A percentile compares a stretch with the other conserved stretches of the same genome.
These are phyloP conservation scores for Fusarium falciforme DNA, from an alignment of 2,329 filamentous ascomycete species.

Conservation along the genomic window DNA sequence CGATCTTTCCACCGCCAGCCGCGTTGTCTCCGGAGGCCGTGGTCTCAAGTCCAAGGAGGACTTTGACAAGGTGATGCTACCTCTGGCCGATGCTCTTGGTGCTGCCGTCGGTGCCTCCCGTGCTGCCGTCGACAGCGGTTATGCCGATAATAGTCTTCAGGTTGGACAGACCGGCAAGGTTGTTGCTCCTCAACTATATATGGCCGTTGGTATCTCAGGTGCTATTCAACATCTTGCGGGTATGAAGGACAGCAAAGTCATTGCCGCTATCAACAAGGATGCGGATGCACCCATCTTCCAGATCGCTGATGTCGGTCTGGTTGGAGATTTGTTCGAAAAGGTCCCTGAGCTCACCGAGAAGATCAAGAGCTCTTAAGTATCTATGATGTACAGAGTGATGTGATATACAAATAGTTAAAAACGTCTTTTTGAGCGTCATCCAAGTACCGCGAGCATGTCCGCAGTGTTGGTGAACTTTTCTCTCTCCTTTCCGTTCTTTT, in stretches of 20 bases:
- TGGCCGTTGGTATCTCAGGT: conserved; percentile 95
- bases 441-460: conserved; percentile 68
- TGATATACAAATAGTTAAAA: conserved; percentile 44
- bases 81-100: conserved; percentile 90
- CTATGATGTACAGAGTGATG: conserved; percentile 37
- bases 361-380: conserved; percentile 70
- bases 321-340: conserved; percentile 95
- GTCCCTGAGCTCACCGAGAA: conserved; percentile 97
- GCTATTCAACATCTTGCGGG: conserved; percentile 98
- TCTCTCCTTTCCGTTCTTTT: conserved; percentile 77
- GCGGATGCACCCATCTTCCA: conserved; percentile 98
- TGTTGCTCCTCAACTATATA: conserved; percentile 93
- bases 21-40: conserved; percentile 92
- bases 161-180: conserved; percentile 99
- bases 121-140: conserved; percentile 95
- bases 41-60: conserved; percentile 98
- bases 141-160: conserved; percentile 97
- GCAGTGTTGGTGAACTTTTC: conserved; percentile 72
- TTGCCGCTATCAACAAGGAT: conserved; percentile 99
- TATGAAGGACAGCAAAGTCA: conserved; percentile 99
- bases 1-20: conserved; percentile 88
- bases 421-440: conserved; percentile 44
- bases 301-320: conserved; percentile 93
- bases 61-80: conserved; percentile 92
- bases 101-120: conserved; percentile 96